phyloP scores from a whole-genome alignment of 176 grass and related monocot genomes.

The Pontederia crassipes region DNA sequence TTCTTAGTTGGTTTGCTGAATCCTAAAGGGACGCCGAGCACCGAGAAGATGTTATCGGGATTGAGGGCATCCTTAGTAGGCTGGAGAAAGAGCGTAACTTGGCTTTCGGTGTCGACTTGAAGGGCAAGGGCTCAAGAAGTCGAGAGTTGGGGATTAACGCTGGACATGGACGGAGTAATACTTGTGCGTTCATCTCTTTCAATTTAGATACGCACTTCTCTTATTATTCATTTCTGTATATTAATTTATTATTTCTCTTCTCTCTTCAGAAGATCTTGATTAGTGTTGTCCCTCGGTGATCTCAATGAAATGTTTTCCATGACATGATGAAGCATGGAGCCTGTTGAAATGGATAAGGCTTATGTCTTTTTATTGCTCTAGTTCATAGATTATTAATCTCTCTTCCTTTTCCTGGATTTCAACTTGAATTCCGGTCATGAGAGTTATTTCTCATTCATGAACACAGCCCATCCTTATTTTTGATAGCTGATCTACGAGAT shows the following conservation, averaged over 20 bases:
- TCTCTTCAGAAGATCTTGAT: no score
- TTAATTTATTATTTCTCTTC: no score
- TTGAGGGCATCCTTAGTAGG: constrained; percentile 44
- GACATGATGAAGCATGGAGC: no score
- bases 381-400: background rate
- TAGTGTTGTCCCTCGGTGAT: no score
- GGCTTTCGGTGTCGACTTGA: background rate
- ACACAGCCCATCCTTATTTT: no score
- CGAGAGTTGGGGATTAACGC: background rate
- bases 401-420: no score
- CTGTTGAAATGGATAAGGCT: background rate
- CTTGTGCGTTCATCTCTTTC: constrained; percentile 16
- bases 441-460: no score
- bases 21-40: constrained; percentile 21
- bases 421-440: no score
- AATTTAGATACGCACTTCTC: background rate
- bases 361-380: background rate
- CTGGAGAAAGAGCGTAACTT: constrained; percentile 33
- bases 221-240: background rate
- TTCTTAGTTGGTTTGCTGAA: constrained; percentile 1
- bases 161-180: constrained; percentile 18
- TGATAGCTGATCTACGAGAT: no score
- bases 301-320: no score
- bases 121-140: constrained; percentile 4
- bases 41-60: constrained; percentile 11